A percentile compares a stretch with the other conserved stretches of the same genome.
Conservation (phyloP, 2,329 filamentous ascomycete species). For the Penicillium sp. region DNA sequence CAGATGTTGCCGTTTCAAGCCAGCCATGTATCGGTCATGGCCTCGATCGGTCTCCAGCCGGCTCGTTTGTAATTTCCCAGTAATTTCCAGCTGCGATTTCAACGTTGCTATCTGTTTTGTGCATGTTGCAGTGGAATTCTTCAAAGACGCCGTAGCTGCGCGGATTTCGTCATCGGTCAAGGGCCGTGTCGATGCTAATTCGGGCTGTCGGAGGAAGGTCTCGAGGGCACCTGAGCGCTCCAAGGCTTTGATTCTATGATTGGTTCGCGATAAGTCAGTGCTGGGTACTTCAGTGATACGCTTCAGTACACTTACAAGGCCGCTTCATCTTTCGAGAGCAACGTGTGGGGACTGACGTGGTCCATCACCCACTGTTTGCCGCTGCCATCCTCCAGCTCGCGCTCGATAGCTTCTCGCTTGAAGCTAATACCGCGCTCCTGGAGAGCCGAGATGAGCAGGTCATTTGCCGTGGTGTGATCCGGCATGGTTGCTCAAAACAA, state of each 20-base stretch:
- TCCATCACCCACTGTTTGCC: slow-evolving; percentile 30
- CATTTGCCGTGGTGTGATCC: slow-evolving; percentile 11
- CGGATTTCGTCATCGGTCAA: slow-evolving; percentile 37
- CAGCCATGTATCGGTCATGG: slow-evolving; percentile 24
- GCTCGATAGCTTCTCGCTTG: slow-evolving; percentile 26
- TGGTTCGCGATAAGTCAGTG: background rate
- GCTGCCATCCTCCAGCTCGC: slow-evolving; percentile 23
- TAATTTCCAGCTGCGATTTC: slow-evolving; percentile 27
- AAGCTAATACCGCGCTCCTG: slow-evolving; percentile 27
- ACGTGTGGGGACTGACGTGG: slow-evolving; percentile 30
- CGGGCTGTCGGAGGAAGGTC: slow-evolving; percentile 24
- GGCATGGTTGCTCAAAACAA: slow-evolving; percentile 14
- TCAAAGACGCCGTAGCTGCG: slow-evolving; percentile 31
- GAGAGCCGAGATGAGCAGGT: slow-evolving; percentile 23
- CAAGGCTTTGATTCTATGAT: slow-evolving; percentile 31
- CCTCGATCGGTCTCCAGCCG: slow-evolving; percentile 22
- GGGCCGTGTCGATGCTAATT: slow-evolving; percentile 31
- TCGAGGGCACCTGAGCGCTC: slow-evolving; percentile 28
- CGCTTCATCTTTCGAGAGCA: slow-evolving; percentile 39
- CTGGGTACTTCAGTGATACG: background rate
- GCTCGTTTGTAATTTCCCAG: slow-evolving; percentile 24
- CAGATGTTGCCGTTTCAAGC: slow-evolving; percentile 33
- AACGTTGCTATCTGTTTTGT: slow-evolving; percentile 31
- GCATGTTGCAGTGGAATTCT: slow-evolving; percentile 33
- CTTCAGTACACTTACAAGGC: slow-evolving; percentile 25